phyloP scores from a whole-genome alignment of 495 filamentous ascomycete genomes.

The Penicillium argentinense region DNA sequence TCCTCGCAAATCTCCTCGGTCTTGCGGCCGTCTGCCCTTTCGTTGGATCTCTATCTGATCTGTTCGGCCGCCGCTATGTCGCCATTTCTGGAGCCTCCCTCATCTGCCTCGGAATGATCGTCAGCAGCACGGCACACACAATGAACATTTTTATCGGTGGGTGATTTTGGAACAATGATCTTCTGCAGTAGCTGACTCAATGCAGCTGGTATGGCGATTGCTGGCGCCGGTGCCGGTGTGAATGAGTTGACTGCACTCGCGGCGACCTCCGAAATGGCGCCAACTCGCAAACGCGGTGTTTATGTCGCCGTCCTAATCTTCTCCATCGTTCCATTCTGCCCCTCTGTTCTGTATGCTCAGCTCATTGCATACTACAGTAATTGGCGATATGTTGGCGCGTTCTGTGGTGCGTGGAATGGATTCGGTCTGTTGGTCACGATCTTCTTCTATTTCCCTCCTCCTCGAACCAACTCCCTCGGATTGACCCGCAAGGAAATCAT shows the following conservation, averaged over 20 bases:
- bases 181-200: constrained; percentile 25
- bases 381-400: constrained; percentile 66
- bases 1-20: constrained; percentile 65
- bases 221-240: constrained; percentile 63
- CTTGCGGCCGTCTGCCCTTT: constrained; percentile 71
- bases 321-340: constrained; percentile 67
- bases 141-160: constrained; percentile 72
- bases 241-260: constrained; percentile 69
- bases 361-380: constrained; percentile 57
- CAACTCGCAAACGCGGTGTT: constrained; percentile 63
- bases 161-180: constrained; percentile 14
- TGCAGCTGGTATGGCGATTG: constrained; percentile 60
- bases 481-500: constrained; percentile 51
- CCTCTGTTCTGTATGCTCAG: constrained; percentile 69
- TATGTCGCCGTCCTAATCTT: constrained; percentile 68
- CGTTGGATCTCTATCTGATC: constrained; percentile 68
- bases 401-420: constrained; percentile 60
- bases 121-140: constrained; percentile 59
- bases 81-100: constrained; percentile 59
- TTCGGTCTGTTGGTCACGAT: constrained; percentile 60
- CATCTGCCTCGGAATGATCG: constrained; percentile 65
- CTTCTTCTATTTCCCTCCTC: constrained; percentile 67
- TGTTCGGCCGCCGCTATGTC: constrained; percentile 66
- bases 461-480: constrained; percentile 54
- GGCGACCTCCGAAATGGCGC: constrained; percentile 67